Base-by-base conservation (phyloP, 1,284 basidiomycete species). In the Porodaedalea pini region DNA sequence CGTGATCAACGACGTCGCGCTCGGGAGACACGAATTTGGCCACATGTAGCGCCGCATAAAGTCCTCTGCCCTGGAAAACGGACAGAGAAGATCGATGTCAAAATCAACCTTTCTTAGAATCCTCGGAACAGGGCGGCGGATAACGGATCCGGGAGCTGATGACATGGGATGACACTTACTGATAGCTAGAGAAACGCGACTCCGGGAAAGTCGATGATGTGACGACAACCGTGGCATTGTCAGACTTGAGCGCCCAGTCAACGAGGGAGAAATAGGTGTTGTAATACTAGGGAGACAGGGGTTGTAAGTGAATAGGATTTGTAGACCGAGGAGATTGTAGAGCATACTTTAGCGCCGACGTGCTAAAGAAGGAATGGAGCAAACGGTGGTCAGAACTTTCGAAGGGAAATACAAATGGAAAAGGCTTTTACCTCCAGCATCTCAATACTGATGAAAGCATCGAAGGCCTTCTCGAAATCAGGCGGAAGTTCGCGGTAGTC, bases 31-130 rank as follows among this genome's bases (percentile, higher is more conserved):
- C 1, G 90, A 91, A 64, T 94, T 94, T 2, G 93, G 92, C 89
- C 93, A 95, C 83, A 94, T 89, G 74, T 92, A 95, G 64, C 88
- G 87, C 51, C 88, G 82, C 81, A 93, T 92, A 72, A 93, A 93
- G 70, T 93, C 76, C 43, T 75, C 72, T 5, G 70, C 64, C 60
- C 66, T 74, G 65, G 40, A 65, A 65, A 65, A 23, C n/a, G n/a
- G n/a, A n/a, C n/a, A 49, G 13, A 43, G 23, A 32, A 19, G 19
- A 43, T 19, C n/a, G 27, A 21, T 8, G 21, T 41, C 50, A 56
- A 27, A 29, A 47, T 21, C 41, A 19, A 21, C 25, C 13, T 15
- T 2, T 29, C 17, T 47, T 15, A 29, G 34, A 50, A 15, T 17
- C 2, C n/a, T 36, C 45, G 45, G 37, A 52, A 40, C n/a, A 48